phyloP scores from a whole-genome alignment of 352 stramenopile species.

The Phytophthora nicotianae region DNA sequence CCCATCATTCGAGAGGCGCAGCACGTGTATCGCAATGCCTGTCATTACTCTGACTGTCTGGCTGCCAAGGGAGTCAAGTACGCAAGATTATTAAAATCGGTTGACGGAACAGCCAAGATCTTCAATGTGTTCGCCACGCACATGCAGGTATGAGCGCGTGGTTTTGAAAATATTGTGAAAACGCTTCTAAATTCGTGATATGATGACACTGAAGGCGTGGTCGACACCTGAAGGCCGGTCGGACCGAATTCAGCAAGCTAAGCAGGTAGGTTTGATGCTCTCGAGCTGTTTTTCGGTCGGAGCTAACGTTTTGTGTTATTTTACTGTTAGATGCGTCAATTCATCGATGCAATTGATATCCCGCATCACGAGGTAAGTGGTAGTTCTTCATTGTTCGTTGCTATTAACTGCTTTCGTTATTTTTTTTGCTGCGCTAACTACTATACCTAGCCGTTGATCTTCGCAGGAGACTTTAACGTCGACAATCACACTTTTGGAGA shows the following conservation, averaged over 20 bases:
- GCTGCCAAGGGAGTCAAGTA: slow-evolving; percentile 88
- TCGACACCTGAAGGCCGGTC: slow-evolving; percentile 64
- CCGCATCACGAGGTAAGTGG: slow-evolving; percentile 62
- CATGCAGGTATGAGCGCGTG: slow-evolving; percentile 61
- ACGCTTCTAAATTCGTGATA: neutral
- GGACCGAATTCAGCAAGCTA: slow-evolving; percentile 70
- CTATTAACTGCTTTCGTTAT: neutral
- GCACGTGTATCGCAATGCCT: slow-evolving; percentile 78
- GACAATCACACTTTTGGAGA: slow-evolving; percentile 78
- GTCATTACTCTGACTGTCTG: slow-evolving; percentile 85
- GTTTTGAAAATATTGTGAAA: neutral
- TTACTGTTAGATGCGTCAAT: slow-evolving; percentile 54
- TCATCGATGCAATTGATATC: slow-evolving; percentile 67
- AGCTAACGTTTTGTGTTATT: slow-evolving; percentile 1
- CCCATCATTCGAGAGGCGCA: slow-evolving; percentile 78
- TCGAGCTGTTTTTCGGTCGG: neutral
- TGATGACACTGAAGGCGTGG: slow-evolving; percentile 53
- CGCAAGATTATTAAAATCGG: slow-evolving; percentile 70
- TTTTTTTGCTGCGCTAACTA: neutral
- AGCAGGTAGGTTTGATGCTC: slow-evolving; percentile 44
- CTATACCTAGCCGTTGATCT: slow-evolving; percentile 62
- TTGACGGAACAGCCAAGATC: slow-evolving; percentile 55
- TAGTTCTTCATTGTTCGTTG: too few species aligned
- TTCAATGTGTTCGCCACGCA: slow-evolving; percentile 89
- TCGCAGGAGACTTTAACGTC: slow-evolving; percentile 86